A percentile compares a stretch with the other conserved stretches of the same genome.
Conservation (phyloP, 2,329 filamentous ascomycete genomes). For the Trichoderma sp. region DNA sequence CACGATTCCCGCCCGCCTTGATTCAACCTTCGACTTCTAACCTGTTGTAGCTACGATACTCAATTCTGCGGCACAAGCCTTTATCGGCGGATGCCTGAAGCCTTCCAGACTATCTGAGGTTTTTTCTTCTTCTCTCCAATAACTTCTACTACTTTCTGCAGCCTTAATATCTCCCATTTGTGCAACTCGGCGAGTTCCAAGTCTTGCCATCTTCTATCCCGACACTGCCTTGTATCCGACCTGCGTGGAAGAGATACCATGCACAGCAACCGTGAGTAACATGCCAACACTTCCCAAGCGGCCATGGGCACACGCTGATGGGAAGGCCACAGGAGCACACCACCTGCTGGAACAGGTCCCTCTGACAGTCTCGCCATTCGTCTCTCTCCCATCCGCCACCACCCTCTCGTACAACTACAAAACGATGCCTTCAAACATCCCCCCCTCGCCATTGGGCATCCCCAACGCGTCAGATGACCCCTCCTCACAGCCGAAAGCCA, state of each 20-base stretch:
- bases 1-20: not conserved
- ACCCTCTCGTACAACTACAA: conserved; percentile 97
- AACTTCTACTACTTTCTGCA: not conserved
- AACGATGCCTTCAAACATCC: conserved; percentile 81
- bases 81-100: not conserved
- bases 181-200: not conserved
- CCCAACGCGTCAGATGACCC: conserved; percentile 41
- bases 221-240: not conserved
- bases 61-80: not conserved
- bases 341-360: conserved; percentile 89
- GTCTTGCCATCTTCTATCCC: not conserved
- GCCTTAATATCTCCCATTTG: not conserved
- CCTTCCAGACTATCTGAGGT: not conserved
- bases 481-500: conserved; percentile 51
- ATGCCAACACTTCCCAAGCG: not conserved
- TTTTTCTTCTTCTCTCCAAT: not conserved
- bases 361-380: conserved; percentile 90
- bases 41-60: not conserved
- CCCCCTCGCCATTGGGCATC: conserved; percentile 47
- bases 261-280: conserved; percentile 41
- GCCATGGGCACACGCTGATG: conserved; percentile 23
- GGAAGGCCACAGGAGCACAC: conserved; percentile 64
- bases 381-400: conserved; percentile 83
- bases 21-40: not conserved
- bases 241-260: conserved; percentile 28